These are phyloP conservation scores for Trichoderma orchidacearum DNA, from an alignment of 495 filamentous ascomycete species.

Conservation along the genomic window DNA sequence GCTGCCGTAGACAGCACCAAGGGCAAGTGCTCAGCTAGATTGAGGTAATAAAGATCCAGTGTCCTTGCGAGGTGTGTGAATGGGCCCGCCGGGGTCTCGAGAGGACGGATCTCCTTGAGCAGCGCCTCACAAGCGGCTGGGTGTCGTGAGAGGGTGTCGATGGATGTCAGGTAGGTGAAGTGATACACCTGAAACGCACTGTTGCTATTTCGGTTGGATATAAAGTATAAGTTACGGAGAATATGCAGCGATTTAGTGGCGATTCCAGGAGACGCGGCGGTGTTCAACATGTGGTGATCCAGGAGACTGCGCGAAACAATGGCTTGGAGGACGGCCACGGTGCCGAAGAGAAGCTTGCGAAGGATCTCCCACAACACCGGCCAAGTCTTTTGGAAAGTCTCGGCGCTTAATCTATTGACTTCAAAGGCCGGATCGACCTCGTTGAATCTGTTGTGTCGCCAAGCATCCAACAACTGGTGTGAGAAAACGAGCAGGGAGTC, in stretches of 20 bases:
- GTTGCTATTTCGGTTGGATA: constrained; percentile 64
- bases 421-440: constrained; percentile 74
- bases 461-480: constrained; percentile 58
- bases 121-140: constrained; percentile 57
- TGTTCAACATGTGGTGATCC: constrained; percentile 26
- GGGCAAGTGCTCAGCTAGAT: constrained; percentile 76
- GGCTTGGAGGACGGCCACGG: constrained; percentile 62
- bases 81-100: constrained; percentile 51
- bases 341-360: constrained; percentile 64
- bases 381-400: constrained; percentile 55
- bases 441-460: constrained; percentile 74
- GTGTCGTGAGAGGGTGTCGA: constrained; percentile 73
- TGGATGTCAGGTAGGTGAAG: constrained; percentile 77
- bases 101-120: constrained; percentile 47
- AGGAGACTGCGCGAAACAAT: constrained; percentile 49
- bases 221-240: constrained; percentile 76
- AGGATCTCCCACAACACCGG: constrained; percentile 72
- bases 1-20: constrained; percentile 46
- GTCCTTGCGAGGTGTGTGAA: constrained; percentile 62
- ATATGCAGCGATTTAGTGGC: constrained; percentile 65
- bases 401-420: constrained; percentile 47
- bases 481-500: constrained; percentile 62
- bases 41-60: constrained; percentile 84
- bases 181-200: constrained; percentile 64
- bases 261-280: constrained; percentile 48